A percentile compares a stretch with the other conserved stretches of the same genome.
Conservation (phyloP, 2,329 filamentous ascomycete genomes). For the Talaromyces marneffei region DNA sequence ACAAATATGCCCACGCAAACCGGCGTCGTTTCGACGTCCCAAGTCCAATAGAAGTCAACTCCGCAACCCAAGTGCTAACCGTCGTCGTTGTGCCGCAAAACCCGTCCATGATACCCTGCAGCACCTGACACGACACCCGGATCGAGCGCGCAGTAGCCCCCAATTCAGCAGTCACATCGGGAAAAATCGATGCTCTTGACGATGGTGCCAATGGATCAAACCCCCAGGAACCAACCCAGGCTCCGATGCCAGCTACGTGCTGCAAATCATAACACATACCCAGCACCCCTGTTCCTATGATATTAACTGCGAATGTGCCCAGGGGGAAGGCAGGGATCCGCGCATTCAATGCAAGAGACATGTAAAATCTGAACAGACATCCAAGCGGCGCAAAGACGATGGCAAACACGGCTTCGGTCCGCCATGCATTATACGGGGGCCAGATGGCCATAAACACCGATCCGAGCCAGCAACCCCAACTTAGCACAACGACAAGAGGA, state of each 20-base stretch:
- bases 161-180: not conserved
- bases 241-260: constrained; percentile 51
- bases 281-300: constrained; percentile 67
- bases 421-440: constrained; percentile 67
- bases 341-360: constrained; percentile 65
- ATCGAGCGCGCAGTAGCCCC: constrained; percentile 30
- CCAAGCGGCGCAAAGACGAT: constrained; percentile 78
- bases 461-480: constrained; percentile 69
- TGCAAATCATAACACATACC: constrained; percentile 75
- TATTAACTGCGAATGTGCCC: constrained; percentile 79
- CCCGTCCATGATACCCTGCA: constrained; percentile 62
- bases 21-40: constrained; percentile 31
- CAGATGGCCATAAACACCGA: constrained; percentile 66
- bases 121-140: constrained; percentile 57
- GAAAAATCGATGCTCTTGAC: not conserved
- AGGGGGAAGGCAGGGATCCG: constrained; percentile 65
- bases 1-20: constrained; percentile 55
- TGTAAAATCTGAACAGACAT: constrained; percentile 68
- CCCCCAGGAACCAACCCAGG: constrained; percentile 22
- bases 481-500: constrained; percentile 47
- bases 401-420: constrained; percentile 67
- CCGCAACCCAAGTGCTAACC: constrained; percentile 61
- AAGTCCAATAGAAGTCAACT: constrained; percentile 47
- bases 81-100: constrained; percentile 64
- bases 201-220: constrained; percentile 31